Conservation (phyloP, 768 basidiomycete species). For the Mycena kentingensis region DNA sequence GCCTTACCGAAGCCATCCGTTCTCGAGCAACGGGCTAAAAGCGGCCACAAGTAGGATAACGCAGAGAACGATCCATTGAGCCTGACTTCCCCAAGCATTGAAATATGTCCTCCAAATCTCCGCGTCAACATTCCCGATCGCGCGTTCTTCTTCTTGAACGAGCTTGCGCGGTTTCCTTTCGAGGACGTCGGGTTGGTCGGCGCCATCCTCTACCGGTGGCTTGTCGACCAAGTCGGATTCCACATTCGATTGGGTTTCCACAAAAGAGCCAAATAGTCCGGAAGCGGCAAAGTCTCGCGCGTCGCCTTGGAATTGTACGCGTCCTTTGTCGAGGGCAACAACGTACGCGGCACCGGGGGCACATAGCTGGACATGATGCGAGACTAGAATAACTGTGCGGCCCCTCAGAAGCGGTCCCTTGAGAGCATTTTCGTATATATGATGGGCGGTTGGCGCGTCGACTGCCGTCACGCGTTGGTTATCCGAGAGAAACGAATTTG, state of each 20-base stretch:
- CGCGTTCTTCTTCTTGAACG: constrained; percentile 49
- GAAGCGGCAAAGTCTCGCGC: constrained; percentile 62
- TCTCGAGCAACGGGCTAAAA: constrained; percentile 65
- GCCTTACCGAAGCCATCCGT: constrained; percentile 54
- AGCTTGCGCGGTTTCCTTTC: not conserved
- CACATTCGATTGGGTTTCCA: constrained; percentile 43
- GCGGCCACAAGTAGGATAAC: constrained; percentile 54
- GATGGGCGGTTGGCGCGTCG: constrained; percentile 90
- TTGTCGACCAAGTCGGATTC: constrained; percentile 32
- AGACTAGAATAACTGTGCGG: constrained; percentile 89
- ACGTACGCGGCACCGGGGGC: constrained; percentile 77
- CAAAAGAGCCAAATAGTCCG: constrained; percentile 60
- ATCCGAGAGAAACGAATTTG: not conserved
- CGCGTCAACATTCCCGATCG: constrained; percentile 47
- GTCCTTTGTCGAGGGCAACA: constrained; percentile 78
- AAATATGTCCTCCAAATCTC: constrained; percentile 51
- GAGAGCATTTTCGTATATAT: constrained; percentile 82
- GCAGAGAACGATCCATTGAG: constrained; percentile 53
- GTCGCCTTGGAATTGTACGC: constrained; percentile 70
- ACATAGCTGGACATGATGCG: constrained; percentile 90
- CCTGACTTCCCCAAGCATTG: constrained; percentile 37
- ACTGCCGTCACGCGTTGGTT: constrained; percentile 41
- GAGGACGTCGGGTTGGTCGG: not conserved
- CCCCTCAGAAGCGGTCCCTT: constrained; percentile 77
- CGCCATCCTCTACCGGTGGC: not conserved